Conservation (phyloP, 2,329 filamentous ascomycete genomes). For the Alternaria infectoria region DNA sequence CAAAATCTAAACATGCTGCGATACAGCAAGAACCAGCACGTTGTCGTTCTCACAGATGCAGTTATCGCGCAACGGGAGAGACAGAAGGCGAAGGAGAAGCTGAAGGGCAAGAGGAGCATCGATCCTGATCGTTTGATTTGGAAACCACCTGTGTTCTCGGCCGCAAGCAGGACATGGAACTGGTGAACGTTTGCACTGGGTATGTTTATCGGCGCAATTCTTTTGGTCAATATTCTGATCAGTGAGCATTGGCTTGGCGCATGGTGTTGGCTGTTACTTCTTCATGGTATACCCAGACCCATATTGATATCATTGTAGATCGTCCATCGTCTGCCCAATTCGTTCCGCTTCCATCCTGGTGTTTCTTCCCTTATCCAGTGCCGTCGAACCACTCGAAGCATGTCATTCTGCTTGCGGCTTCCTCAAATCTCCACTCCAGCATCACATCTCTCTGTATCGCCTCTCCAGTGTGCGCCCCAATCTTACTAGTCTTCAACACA, state of each 20-base stretch:
- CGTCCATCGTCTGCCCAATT: not conserved
- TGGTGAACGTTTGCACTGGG: slow-evolving; percentile 63
- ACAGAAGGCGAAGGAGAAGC: slow-evolving; percentile 78
- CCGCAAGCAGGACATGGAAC: slow-evolving; percentile 90
- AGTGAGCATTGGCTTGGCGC: not conserved
- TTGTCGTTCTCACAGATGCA: slow-evolving; percentile 88
- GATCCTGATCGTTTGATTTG: slow-evolving; percentile 82
- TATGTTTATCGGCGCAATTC: not conserved
- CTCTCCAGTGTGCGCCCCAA: not conserved
- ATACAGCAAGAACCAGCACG: slow-evolving; percentile 95
- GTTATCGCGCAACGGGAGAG: slow-evolving; percentile 72
- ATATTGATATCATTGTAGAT: not conserved
- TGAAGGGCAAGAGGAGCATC: slow-evolving; percentile 78
- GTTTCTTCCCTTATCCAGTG: not conserved
- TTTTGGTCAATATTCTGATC: not conserved
- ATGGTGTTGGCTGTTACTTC: not conserved
- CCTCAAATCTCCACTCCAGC: slow-evolving; percentile 15
- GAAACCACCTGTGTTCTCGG: slow-evolving; percentile 95
- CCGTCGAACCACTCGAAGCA: not conserved
- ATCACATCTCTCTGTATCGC: slow-evolving; percentile 3
- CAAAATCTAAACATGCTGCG: slow-evolving; percentile 94
- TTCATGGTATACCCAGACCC: not conserved
- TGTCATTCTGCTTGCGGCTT: not conserved
- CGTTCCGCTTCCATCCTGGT: not conserved
- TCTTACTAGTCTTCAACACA: not conserved